A percentile compares a stretch with the other conserved stretches of the same genome.
Evolutionary conservation across 176 grass and related monocot genomes (phyloP).

Genomic region (Juncus effusus): DNA sequence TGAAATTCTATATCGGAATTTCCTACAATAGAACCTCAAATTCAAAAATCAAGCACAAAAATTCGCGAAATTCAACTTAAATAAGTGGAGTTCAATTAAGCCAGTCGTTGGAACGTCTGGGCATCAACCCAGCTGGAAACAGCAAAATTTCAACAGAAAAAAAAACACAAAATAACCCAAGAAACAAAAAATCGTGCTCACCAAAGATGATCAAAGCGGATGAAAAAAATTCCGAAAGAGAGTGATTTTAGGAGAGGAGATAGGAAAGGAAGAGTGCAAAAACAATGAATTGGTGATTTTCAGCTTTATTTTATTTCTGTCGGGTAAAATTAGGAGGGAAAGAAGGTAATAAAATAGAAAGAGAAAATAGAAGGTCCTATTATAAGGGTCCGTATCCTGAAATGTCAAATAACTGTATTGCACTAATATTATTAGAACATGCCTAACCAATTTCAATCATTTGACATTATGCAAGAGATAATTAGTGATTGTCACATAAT

Average conservation of each 20-base stretch:
- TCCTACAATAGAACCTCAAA: not conserved
- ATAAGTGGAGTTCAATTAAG: not conserved
- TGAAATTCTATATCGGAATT: not conserved
- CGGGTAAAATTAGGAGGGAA: not conserved
- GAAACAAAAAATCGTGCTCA: not conserved
- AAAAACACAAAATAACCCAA: not conserved
- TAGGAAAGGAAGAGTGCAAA: not conserved
- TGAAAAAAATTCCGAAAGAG: not conserved
- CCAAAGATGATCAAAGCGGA: not conserved
- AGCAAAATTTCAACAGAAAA: not conserved
- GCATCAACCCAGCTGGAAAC: not conserved
- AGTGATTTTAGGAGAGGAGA: not conserved
- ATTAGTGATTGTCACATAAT: too few relatives aligned
- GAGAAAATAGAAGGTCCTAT: not conserved
- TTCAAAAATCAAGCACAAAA: not conserved
- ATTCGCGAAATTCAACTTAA: not conserved
- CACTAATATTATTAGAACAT: too few relatives aligned
- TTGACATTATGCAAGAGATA: too few relatives aligned
- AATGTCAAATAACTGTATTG: not conserved
- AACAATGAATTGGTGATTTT: too few relatives aligned
- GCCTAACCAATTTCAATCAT: too few relatives aligned
- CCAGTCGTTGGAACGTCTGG: not conserved
- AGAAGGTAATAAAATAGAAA: not conserved
- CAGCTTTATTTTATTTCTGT: not conserved
- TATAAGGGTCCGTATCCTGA: not conserved